These are phyloP conservation scores for Aspergillus panamensis DNA, from an alignment of 495 filamentous ascomycete species.

Conservation along the genomic window DNA sequence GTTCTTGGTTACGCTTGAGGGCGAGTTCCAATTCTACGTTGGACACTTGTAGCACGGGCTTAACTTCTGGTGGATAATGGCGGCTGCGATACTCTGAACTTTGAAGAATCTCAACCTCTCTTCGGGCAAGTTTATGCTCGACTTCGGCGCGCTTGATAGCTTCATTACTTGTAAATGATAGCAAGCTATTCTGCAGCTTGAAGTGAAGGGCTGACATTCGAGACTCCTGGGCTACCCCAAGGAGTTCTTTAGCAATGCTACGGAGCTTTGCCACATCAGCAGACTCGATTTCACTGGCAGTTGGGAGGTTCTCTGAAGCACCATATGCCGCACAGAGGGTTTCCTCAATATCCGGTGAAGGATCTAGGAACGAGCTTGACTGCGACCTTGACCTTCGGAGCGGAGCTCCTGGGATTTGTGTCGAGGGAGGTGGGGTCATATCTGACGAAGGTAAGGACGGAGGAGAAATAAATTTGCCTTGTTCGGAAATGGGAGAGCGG, in stretches of 20 bases:
- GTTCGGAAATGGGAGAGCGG: conserved; percentile 32
- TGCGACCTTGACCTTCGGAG: conserved; percentile 36
- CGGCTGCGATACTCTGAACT: conserved; percentile 46
- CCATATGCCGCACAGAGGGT: conserved; percentile 50
- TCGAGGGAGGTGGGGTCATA: conserved; percentile 74
- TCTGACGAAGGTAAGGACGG: conserved; percentile 43
- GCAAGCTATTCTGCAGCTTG: conserved; percentile 85
- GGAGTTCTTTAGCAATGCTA: conserved; percentile 54
- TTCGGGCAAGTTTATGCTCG: conserved; percentile 86
- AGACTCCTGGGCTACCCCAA: conserved; percentile 53
- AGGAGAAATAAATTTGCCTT: conserved; percentile 37
- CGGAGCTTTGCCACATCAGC: conserved; percentile 58
- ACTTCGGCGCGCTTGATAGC: conserved; percentile 84
- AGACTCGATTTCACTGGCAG: conserved; percentile 60
- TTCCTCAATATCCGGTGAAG: conserved; percentile 56
- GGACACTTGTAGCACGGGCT: conserved; percentile 27
- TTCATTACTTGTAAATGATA: conserved; percentile 81
- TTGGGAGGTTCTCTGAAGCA: conserved; percentile 54
- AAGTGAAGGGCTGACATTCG: conserved; percentile 86
- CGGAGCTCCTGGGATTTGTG: conserved; percentile 53
- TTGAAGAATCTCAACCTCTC: conserved; percentile 85
- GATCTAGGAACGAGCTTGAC: conserved; percentile 48
- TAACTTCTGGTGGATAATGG: conserved; percentile 35
- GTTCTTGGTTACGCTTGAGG: conserved; percentile 51
- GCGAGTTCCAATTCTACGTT: conserved; percentile 43